These are phyloP conservation scores for Colletotrichum spaethianum DNA, from an alignment of 2,329 filamentous ascomycete species.

Conservation along the genomic window DNA sequence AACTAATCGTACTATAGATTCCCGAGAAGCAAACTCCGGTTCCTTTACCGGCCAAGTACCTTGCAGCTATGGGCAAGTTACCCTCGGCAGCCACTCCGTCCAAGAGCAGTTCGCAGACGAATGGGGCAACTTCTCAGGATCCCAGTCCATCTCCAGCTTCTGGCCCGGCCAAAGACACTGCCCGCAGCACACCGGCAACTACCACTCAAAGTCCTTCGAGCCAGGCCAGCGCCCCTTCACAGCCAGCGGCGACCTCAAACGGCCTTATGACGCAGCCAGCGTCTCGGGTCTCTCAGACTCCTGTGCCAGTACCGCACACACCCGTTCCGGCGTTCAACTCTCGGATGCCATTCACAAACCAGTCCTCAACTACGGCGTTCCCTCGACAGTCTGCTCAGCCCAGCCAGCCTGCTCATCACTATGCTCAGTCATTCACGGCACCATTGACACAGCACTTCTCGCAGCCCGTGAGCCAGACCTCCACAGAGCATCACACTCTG, in stretches of 20 bases:
- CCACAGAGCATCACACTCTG: constrained; percentile 33
- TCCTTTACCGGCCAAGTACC: constrained; percentile 59
- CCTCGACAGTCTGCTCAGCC: constrained; percentile 15
- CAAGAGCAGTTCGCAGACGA: constrained; percentile 13
- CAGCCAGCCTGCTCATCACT: background rate
- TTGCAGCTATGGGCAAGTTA: constrained; percentile 56
- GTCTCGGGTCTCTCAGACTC: constrained; percentile 4
- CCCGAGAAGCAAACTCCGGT: constrained; percentile 60
- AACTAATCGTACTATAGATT: constrained; percentile 47
- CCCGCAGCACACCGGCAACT: background rate
- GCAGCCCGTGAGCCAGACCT: background rate
- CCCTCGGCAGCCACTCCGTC: constrained; percentile 42
- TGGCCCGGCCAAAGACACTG: background rate
- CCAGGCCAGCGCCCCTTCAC: background rate
- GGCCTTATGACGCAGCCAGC: background rate
- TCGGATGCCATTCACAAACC: constrained; percentile 36
- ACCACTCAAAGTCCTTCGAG: background rate
- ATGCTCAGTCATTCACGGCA: background rate
- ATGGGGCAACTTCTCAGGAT: background rate
- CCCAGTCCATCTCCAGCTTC: constrained; percentile 1
- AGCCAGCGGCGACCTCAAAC: background rate
- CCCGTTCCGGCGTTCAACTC: background rate
- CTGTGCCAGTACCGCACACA: constrained; percentile 19
- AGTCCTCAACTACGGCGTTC: constrained; percentile 13
- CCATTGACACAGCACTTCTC: constrained; percentile 8